Base-by-base conservation (phyloP, 768 basidiomycete genomes). In the Podaxis pistillaris region DNA sequence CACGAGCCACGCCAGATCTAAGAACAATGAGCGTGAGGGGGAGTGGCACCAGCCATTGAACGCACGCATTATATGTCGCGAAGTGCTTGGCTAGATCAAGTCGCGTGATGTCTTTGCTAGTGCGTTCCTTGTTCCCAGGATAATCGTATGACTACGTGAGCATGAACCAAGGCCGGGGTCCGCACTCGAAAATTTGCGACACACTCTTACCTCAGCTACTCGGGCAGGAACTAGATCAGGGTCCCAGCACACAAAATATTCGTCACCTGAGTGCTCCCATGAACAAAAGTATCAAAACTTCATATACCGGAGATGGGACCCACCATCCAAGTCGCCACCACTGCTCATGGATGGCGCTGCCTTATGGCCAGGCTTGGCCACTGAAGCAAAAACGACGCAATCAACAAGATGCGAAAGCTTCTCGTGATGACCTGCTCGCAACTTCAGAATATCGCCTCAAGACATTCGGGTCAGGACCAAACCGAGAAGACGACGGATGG, bases 241-340 rank as follows among this genome's bases (percentile, higher is more conserved):
- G 70, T 89, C 88, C 87, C 88, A 89, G 44, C 85, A 87, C 1
- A 89, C 86, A 60, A 87, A 84, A 67, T 84, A 89, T 64, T 86
- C 81, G 65, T 89, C 88, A 8, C 87, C 86, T 83, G 66, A 24
- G 60, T 19, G 26, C 17, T 17, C 8, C 6, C 19, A 30, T 44
- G 11, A 40, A 38, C 8, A 62, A 60, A 30, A 33, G 47, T 58
- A 38, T 26, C 46, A n/a, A 30, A 30, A 2, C 6, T 8, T 41
- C 37, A 38, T 49, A 8, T 33, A 8, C 26, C 7, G 26, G 49
- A 36, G 54, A 55, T 41, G 1, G 19, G 19, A 56, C 68, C 64
- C 58, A 83, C 80, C 83, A 70, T 87, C 86, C 17, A 87, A 75
- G 68, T 88, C 86, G 17, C 87, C 87, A 8, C 88, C 88, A 53